Evolutionary conservation across 108 stramenopile species (phyloP), one percentile per base, ranked within the genome.

Genomic region (Cylindrotheca fusiformis): DNA sequence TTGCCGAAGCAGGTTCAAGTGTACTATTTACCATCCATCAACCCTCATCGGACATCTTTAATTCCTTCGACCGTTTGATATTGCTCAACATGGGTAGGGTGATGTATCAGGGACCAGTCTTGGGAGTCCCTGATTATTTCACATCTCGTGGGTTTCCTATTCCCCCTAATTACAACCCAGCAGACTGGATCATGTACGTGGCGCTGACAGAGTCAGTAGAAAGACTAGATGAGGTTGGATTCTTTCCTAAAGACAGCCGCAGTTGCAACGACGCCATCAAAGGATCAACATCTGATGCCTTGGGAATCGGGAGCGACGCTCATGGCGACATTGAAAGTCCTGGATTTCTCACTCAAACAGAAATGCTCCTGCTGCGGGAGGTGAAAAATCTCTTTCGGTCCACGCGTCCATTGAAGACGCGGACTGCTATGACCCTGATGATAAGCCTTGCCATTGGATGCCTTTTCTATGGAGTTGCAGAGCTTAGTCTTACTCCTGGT

Each of bases 21-120:
- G 79, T 89, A 1, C 52, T 87, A 6, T 82, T 86, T 27, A 85
- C 86, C 8, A 86, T 93, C 49, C 91, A 93, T 54, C 91, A 93
- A 63, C 91, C 91, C 2, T 26, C 78, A 19, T 78, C 83, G 8
- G 83, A 82, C 27, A 77, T 89, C 4, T 82, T 93, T 28, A 58
- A 55, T 8, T 61, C 61, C 21, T 77, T 89, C 63, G 84, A 89
- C 41, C 67, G 65, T 47, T 22, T 85, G 44, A 72, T 88, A 44
- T 65, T 88, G 26, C 21, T 91, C 23, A 68, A 76, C 32, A 55
- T 59, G 19, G 82, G 86, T 1, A 21, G 65, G 18, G 65, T 81
- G 47, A 61, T 84, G 63, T 84, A 84, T 70, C 32, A 76, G 1
- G 80, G 80, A 25, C 10, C 41, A 3, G 67, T 80, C 23, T 23